Percentiles rank a stretch among this genome's conserved stretches.
These are phyloP conservation scores for Theobroma grandiflorum DNA, from an alignment of 441 rosid genomes.

Conservation along the genomic window DNA sequence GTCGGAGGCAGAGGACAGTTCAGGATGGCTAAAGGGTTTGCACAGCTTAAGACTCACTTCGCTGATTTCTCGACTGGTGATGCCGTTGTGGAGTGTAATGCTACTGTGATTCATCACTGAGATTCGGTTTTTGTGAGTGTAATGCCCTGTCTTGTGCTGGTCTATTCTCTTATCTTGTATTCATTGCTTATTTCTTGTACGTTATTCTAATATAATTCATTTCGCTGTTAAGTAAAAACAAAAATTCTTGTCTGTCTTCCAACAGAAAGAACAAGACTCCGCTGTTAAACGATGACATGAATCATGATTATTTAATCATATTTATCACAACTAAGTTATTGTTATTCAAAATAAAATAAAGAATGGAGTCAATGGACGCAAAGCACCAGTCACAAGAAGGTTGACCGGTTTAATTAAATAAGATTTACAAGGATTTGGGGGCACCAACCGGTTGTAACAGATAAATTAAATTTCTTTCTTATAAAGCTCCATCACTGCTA, in stretches of 20 bases:
- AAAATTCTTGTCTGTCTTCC: no score
- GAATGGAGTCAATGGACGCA: not conserved
- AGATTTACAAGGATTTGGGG: not conserved
- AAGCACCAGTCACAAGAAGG: not conserved
- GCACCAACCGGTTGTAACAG: not conserved
- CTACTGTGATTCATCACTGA: conserved; percentile 47
- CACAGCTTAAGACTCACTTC: conserved; percentile 40
- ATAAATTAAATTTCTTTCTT: no score
- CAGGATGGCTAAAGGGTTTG: conserved; percentile 53
- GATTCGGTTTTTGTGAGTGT: not conserved
- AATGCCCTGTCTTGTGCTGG: not conserved
- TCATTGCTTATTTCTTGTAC: not conserved
- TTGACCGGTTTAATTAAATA: not conserved
- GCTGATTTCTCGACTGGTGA: conserved; percentile 35
- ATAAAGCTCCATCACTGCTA: no score
- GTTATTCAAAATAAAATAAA: not conserved
- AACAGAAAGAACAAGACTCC: not conserved
- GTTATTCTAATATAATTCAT: no score
- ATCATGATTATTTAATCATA: not conserved
- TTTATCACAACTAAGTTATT: not conserved
- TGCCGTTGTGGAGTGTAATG: conserved; percentile 57
- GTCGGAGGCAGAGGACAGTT: conserved; percentile 63
- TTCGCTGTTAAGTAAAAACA: no score
- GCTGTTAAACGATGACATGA: not conserved
- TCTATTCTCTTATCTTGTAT: not conserved